Percentiles rank a stretch among this genome's conserved stretches.
phyloP scores from a whole-genome alignment of 305 asterid species.

The Withania somnifera region DNA sequence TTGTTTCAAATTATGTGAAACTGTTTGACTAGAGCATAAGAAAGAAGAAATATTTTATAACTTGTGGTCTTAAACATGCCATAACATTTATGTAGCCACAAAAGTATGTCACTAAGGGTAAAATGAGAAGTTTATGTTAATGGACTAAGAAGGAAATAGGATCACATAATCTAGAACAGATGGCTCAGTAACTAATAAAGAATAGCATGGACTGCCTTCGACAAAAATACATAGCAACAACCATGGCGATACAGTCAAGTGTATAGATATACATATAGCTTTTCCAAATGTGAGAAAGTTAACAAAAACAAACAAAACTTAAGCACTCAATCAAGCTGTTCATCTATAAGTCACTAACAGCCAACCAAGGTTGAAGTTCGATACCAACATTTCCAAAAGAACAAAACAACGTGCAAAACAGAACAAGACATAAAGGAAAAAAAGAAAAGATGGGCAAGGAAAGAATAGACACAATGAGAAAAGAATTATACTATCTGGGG shows the following conservation, averaged over 20 bases:
- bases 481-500: not conserved
- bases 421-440: not conserved
- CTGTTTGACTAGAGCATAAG: not conserved
- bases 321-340: not conserved
- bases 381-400: not conserved
- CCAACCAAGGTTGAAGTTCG: not conserved
- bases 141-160: not conserved
- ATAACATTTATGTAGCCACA: not conserved
- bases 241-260: not conserved
- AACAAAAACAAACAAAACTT: not conserved
- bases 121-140: not conserved
- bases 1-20: not conserved
- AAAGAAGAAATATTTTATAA: not conserved
- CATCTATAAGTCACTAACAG: not conserved
- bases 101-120: not conserved
- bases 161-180: not conserved
- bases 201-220: not conserved
- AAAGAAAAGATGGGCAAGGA: not conserved
- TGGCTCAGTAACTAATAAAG: not conserved
- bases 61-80: not conserved
- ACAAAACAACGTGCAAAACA: not conserved
- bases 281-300: not conserved
- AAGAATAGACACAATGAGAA: not conserved
- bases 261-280: not conserved
- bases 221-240: not conserved